These are phyloP conservation scores for Leccinum cinnamomeum DNA, from an alignment of 1,284 basidiomycete species.

Conservation along the genomic window DNA sequence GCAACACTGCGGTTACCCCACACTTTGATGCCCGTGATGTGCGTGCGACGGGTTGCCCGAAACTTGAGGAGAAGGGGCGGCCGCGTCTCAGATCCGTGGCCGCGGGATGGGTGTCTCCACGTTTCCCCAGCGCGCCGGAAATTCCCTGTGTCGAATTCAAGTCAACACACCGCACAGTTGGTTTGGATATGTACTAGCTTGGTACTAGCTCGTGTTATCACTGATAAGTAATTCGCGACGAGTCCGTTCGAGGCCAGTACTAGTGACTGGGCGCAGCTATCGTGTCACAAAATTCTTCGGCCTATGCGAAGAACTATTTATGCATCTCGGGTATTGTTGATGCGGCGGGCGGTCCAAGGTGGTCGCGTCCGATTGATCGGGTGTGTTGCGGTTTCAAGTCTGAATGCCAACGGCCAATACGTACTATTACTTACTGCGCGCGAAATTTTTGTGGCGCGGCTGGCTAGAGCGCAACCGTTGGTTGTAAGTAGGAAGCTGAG, in stretches of 20 bases:
- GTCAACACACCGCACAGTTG: constrained; percentile 7
- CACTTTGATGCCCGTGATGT: constrained; percentile 19
- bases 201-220: neutral
- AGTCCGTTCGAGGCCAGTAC: neutral
- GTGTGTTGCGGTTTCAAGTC: constrained; percentile 11
- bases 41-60: neutral
- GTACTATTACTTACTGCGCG: neutral
- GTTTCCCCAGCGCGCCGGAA: constrained; percentile 10
- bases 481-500: neutral
- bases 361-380: neutral
- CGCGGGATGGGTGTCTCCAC: neutral
- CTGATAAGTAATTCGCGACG: neutral
- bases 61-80: constrained; percentile 12
- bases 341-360: neutral
- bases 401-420: neutral
- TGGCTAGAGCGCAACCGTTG: neutral
- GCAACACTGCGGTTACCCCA: constrained; percentile 19
- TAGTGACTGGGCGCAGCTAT: neutral
- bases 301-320: too few species aligned
- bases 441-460: neutral
- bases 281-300: too few species aligned
- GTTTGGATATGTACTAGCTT: neutral
- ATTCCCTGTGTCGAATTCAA: neutral
- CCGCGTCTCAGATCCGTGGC: constrained; percentile 22
- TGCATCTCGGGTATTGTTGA: neutral